phyloP scores from a whole-genome alignment of 2,329 filamentous ascomycete genomes.

The Aureobasidium sp. region DNA sequence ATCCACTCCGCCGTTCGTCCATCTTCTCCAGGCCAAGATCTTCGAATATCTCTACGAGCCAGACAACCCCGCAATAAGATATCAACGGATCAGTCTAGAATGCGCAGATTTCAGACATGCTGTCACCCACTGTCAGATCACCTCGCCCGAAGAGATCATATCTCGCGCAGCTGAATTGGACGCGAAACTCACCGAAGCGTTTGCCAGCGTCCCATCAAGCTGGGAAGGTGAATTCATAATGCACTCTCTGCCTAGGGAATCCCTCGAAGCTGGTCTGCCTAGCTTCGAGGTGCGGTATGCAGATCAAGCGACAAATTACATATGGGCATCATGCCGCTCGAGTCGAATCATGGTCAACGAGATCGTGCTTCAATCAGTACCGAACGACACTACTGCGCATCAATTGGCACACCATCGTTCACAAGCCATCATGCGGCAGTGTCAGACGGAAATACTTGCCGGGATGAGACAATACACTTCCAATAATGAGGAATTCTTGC shows the following conservation, averaged over 20 bases:
- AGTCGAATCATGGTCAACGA: neutral
- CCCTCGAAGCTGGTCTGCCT: neutral
- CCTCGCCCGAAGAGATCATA: neutral
- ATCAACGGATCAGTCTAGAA: neutral
- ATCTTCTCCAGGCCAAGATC: neutral
- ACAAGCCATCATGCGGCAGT: neutral
- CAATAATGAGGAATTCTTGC: neutral
- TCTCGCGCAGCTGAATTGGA: neutral
- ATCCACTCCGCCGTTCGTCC: neutral
- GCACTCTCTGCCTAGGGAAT: neutral
- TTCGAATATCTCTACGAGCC: slow-evolving; percentile 5
- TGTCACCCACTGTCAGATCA: neutral
- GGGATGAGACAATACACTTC: neutral
- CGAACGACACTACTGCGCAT: neutral
- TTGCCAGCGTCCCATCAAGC: neutral
- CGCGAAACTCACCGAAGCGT: neutral
- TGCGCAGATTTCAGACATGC: slow-evolving; percentile 3
- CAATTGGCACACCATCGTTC: neutral
- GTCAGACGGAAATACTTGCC: slow-evolving; percentile 5
- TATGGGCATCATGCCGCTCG: neutral
- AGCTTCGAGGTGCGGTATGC: neutral
- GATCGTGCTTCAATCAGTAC: neutral
- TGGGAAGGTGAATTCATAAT: neutral
- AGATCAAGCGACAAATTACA: slow-evolving; percentile 4
- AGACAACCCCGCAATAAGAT: neutral